Base-by-base conservation (phyloP, 139 green algal species). In the Chlorella sp. region DNA sequence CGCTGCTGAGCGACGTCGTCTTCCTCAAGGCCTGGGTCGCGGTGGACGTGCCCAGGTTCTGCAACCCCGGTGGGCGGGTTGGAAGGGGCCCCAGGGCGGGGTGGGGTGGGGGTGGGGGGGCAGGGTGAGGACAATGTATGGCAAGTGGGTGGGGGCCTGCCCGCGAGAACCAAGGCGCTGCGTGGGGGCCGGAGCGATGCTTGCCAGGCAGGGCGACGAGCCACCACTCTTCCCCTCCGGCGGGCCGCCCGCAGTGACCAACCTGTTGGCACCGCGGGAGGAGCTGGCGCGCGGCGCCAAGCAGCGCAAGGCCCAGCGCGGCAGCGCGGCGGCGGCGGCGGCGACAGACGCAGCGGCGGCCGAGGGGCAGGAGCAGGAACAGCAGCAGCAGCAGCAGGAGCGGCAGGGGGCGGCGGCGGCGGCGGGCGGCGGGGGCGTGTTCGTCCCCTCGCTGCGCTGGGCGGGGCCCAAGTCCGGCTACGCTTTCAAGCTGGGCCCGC, bases 1-100 rank as follows among this genome's bases (percentile, higher is more conserved):
- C 95, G 14, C 83, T 99, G 56, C 77, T 94, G 48, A 91, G 79
- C 14, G 96, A 99, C 87, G 93, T 98, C 59, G 90, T 98, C 27
- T 98, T 98, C 81, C 73, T 87, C 27, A 60, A 76, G 65, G 91
- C 95, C 0, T 99, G 96, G 96, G 89, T 98, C 38, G 74, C 77
- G 0, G 92, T 99, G 3, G 92, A 97, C 33, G 76, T 99, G 45
- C 96, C 96, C 5, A 88, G 87, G 51, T 93, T 97, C 73, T 94
- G 89, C 91, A 98, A 97, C 89, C 92, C 93, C n/a, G n/a, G n/a
- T n/a, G n/a, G n/a, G n/a, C n/a, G n/a, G n/a, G n/a, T n/a, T n/a
- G n/a, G n/a, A n/a, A n/a, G n/a, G n/a, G n/a, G n/a, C n/a, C n/a
- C n/a, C n/a, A n/a, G n/a, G n/a, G n/a, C n/a, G n/a, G n/a, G n/a